Evolutionary conservation across 805 yeast genomes (phyloP).

Genomic region (Cyberlindnera americana): DNA sequence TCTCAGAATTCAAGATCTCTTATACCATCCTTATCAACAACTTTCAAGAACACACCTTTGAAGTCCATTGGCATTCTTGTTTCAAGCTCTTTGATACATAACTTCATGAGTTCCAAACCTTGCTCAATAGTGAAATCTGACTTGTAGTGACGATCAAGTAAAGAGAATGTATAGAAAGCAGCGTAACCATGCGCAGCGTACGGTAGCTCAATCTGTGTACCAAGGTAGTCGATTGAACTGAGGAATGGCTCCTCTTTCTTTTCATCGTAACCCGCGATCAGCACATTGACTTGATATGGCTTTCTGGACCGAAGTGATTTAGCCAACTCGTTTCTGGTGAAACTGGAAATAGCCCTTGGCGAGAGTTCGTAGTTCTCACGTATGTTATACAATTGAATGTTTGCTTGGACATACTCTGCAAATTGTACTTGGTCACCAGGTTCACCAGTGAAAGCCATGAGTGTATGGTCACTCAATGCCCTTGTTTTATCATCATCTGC

Average conservation of each 20-base stretch:
- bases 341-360: conserved; percentile 84
- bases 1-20: conserved; percentile 33
- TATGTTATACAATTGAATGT: conserved; percentile 81
- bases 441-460: conserved; percentile 92
- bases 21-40: conserved; percentile 62
- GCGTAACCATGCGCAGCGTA: conserved; percentile 99
- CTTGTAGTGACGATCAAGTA: conserved; percentile 86
- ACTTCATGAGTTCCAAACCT: conserved; percentile 68
- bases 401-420: conserved; percentile 92
- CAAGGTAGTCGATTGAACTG: conserved; percentile 90
- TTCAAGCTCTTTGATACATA: conserved; percentile 74
- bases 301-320: conserved; percentile 86
- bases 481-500: conserved; percentile 80
- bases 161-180: conserved; percentile 88
- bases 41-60: conserved; percentile 76
- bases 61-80: conserved; percentile 90
- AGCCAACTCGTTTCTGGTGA: conserved; percentile 85
- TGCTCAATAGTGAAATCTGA: conserved; percentile 71
- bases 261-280: conserved; percentile 78
- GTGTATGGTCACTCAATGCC: conserved; percentile 64
- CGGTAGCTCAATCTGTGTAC: conserved; percentile 86
- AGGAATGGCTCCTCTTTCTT: conserved; percentile 58
- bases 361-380: conserved; percentile 79
- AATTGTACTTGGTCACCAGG: conserved; percentile 88
- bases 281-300: conserved; percentile 92